Conservation (phyloP, 192 early-diverging fungal species). For the Linnemannia elongata region DNA sequence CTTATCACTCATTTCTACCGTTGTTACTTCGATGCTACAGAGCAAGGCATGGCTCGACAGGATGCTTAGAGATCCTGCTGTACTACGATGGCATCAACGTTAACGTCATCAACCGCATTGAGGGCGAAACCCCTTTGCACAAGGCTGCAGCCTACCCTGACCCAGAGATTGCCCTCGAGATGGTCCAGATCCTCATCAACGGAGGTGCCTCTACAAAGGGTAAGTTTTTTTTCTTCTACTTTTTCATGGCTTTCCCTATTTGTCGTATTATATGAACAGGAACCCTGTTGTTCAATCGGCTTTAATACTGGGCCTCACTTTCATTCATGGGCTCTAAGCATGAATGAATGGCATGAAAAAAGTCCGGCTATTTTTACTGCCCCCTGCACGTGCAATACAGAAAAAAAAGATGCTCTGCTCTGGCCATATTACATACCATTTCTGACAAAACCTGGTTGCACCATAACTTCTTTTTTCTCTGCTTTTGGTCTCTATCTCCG, state of each 20-base stretch:
- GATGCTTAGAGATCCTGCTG: constrained; percentile 70
- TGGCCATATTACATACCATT: neutral
- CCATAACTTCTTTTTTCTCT: neutral
- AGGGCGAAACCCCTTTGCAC: constrained; percentile 77
- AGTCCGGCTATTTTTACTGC: constrained; percentile 3
- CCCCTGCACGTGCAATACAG: constrained; percentile 14
- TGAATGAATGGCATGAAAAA: neutral
- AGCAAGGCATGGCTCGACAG: constrained; percentile 69
- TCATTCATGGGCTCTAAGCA: constrained; percentile 14
- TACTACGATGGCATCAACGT: constrained; percentile 65
- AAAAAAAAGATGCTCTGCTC: neutral
- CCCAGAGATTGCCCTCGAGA: constrained; percentile 67
- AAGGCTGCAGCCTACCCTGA: constrained; percentile 73
- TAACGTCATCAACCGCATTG: constrained; percentile 67
- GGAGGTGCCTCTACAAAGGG: constrained; percentile 68
- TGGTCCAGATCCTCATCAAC: constrained; percentile 69
- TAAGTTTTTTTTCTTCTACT: neutral
- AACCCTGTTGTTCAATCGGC: neutral
- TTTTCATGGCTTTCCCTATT: neutral
- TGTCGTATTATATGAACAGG: neutral
- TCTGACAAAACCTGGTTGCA: neutral
- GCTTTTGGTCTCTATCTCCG: neutral
- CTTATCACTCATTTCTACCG: neutral
- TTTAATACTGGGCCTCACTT: neutral
- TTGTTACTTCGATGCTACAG: constrained; percentile 21